phyloP scores from a whole-genome alignment of 75 land plant genomes.

The Selaginella moellendorffii region DNA sequence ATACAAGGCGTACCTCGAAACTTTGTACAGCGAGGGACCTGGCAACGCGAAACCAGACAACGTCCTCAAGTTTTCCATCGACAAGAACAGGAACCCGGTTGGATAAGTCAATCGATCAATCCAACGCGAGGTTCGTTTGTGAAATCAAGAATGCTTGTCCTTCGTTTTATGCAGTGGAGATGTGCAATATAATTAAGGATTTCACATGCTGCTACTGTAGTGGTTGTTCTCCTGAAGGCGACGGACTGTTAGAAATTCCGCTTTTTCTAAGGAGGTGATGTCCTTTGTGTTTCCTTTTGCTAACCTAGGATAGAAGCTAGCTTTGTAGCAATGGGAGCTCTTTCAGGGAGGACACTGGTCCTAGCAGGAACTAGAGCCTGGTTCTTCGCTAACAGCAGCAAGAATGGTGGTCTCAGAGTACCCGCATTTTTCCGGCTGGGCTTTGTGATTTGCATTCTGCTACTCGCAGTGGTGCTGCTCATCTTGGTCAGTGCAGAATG shows the following conservation, averaged over 20 bases:
- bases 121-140: too few species aligned
- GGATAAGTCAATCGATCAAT: too few species aligned
- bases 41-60: slow-evolving; percentile 36
- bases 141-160: too few species aligned
- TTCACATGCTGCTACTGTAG: too few species aligned
- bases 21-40: slow-evolving; percentile 77
- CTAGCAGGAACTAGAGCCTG: slow-evolving; percentile 1
- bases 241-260: too few species aligned
- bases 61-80: slow-evolving; percentile 58
- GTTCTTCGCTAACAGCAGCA: not conserved
- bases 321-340: not conserved
- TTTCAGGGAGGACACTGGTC: not conserved
- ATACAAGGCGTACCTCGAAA: slow-evolving; percentile 78
- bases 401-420: not conserved
- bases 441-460: not conserved
- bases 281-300: too few species aligned
- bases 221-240: too few species aligned
- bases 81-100: slow-evolving; percentile 69
- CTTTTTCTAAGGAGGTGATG: too few species aligned
- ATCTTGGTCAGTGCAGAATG: not conserved
- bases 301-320: too few species aligned
- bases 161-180: not conserved
- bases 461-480: not conserved
- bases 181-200: not conserved
- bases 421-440: not conserved